Evolutionary conservation across 352 stramenopile genomes (phyloP).

Genomic region (Pythium scleroteichum): DNA sequence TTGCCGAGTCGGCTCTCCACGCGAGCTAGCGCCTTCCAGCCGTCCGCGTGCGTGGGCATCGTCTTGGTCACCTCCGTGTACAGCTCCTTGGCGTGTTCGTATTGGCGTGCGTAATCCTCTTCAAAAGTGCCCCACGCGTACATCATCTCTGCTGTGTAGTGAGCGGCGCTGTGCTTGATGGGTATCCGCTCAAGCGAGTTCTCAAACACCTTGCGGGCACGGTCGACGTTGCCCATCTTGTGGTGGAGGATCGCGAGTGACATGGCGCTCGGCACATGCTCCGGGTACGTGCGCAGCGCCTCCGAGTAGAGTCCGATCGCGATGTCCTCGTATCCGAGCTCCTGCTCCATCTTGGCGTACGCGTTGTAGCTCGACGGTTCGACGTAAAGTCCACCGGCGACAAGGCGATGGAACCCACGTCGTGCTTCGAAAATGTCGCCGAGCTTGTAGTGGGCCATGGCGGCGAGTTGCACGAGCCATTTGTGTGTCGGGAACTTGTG

Average conservation of each 20-base stretch:
- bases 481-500: conserved; percentile 76
- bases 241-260: conserved; percentile 68
- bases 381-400: conserved; percentile 70
- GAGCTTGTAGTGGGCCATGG: conserved; percentile 79
- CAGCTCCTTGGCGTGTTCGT: conserved; percentile 70
- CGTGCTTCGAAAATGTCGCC: conserved; percentile 76
- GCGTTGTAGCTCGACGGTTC: conserved; percentile 80
- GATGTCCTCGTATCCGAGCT: conserved; percentile 69
- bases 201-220: conserved; percentile 68
- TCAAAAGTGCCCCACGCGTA: conserved; percentile 79
- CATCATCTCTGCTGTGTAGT: conserved; percentile 59
- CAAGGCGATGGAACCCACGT: conserved; percentile 66
- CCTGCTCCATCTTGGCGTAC: conserved; percentile 84
- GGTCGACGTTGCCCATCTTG: conserved; percentile 43
- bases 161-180: conserved; percentile 30
- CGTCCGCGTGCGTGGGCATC: conserved; percentile 61
- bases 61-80: conserved; percentile 72
- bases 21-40: conserved; percentile 68
- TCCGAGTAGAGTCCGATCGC: conserved; percentile 66
- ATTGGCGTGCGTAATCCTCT: conserved; percentile 60
- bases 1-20: conserved; percentile 65
- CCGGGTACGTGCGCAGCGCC: conserved; percentile 55
- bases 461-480: conserved; percentile 76
- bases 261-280: conserved; percentile 81
- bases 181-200: conserved; percentile 47